A percentile compares a stretch with the other conserved stretches of the same genome.
Conservation (phyloP, 73 alveolate species). For the Paramecium caudatum region DNA sequence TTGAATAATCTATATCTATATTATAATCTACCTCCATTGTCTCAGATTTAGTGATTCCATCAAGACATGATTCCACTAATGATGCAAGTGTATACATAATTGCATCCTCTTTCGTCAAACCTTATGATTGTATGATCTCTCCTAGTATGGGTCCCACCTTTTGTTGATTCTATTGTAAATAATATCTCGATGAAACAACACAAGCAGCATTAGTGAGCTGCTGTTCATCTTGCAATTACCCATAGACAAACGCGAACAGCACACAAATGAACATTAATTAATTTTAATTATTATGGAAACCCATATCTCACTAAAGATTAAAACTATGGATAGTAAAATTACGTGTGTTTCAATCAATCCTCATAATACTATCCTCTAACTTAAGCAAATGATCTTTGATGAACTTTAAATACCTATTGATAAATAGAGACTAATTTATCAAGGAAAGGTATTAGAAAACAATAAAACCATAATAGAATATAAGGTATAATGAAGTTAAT, state of each 20-base stretch:
- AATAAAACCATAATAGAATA: constrained; percentile 82
- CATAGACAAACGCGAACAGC: not conserved
- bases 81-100: not conserved
- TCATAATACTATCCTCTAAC: constrained; percentile 69
- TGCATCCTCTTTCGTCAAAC: constrained; percentile 17
- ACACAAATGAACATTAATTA: not conserved
- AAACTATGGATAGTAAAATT: constrained; percentile 43
- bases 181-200: constrained; percentile 63
- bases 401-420: constrained; percentile 85
- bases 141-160: not conserved
- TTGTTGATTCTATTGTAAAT: not conserved
- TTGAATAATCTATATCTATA: constrained; percentile 17
- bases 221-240: constrained; percentile 12
- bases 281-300: constrained; percentile 48
- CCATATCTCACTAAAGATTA: constrained; percentile 2
- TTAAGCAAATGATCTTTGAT: constrained; percentile 75
- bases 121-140: not conserved
- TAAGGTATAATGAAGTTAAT: constrained; percentile 57
- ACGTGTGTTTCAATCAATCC: constrained; percentile 30
- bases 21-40: not conserved
- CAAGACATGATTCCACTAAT: constrained; percentile 39
- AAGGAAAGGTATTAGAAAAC: constrained; percentile 92
- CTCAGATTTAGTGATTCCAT: constrained; percentile 1
- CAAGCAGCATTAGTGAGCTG: constrained; percentile 65
- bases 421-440: constrained; percentile 90